These are phyloP conservation scores for Pinus albicaulis DNA, from an alignment of 75 land plant species.

Conservation along the genomic window DNA sequence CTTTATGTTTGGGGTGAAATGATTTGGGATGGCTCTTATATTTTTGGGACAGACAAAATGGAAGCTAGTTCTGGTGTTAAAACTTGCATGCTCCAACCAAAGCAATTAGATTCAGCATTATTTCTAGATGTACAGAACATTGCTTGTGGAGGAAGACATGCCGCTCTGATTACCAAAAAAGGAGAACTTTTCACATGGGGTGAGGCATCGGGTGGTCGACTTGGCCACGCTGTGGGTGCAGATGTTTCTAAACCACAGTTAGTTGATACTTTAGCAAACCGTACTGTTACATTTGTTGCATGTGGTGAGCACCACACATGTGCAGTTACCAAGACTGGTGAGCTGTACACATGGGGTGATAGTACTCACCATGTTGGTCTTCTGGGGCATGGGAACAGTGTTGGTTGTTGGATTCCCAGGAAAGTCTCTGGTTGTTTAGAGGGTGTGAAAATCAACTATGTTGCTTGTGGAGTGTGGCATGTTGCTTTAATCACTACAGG, in stretches of 20 bases:
- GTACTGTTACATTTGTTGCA: slow-evolving; percentile 22
- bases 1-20: slow-evolving; percentile 32
- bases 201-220: slow-evolving; percentile 27
- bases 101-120: slow-evolving; percentile 16
- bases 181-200: slow-evolving; percentile 33
- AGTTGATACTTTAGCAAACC: slow-evolving; percentile 21
- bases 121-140: slow-evolving; percentile 23
- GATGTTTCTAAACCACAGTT: slow-evolving; percentile 25
- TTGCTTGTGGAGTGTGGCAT: slow-evolving; percentile 96
- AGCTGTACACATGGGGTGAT: slow-evolving; percentile 97
- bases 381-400: slow-evolving; percentile 87
- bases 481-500: slow-evolving; percentile 73
- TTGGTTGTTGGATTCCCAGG: slow-evolving; percentile 90
- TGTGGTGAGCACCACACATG: slow-evolving; percentile 35
- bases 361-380: slow-evolving; percentile 69
- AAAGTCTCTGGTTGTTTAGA: slow-evolving; percentile 67
- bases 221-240: slow-evolving; percentile 28
- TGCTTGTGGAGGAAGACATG: slow-evolving; percentile 29
- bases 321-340: slow-evolving; percentile 81
- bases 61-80: slow-evolving; percentile 7
- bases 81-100: slow-evolving; percentile 20
- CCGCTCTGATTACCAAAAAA: slow-evolving; percentile 27
- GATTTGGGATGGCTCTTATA: slow-evolving; percentile 16
- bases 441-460: slow-evolving; percentile 60
- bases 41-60: slow-evolving; percentile 12